Evolutionary conservation across 768 basidiomycete genomes (phyloP).

Genomic region (Tricholoma saponaceum): DNA sequence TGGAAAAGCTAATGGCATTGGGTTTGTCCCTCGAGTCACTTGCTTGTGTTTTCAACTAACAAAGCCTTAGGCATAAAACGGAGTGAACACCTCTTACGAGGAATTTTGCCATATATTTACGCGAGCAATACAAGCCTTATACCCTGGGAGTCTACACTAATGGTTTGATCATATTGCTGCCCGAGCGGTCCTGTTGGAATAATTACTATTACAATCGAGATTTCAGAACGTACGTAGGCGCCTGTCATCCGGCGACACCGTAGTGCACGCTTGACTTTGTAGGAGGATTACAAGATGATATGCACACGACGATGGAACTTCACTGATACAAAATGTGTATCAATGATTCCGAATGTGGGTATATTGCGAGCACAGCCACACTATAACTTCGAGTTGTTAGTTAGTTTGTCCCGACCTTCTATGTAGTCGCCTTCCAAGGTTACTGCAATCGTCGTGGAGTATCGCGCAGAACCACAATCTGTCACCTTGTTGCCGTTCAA

Average conservation of each 20-base stretch:
- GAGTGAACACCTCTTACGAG: constrained; percentile 19
- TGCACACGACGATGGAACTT: no score
- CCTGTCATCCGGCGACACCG: background rate
- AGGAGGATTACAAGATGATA: background rate
- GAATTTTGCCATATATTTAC: constrained; percentile 21
- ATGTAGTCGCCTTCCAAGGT: background rate
- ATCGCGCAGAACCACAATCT: background rate
- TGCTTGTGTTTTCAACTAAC: constrained; percentile 8
- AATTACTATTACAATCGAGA: background rate
- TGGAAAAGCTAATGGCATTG: constrained; percentile 40
- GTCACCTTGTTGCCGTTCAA: background rate
- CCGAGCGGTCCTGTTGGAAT: background rate
- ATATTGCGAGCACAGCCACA: background rate
- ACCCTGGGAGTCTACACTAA: constrained; percentile 33
- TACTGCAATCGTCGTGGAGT: background rate
- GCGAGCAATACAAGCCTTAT: constrained; percentile 29
- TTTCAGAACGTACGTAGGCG: background rate
- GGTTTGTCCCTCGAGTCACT: constrained; percentile 16
- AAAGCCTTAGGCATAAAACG: constrained; percentile 23
- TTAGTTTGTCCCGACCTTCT: no score
- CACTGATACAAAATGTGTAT: background rate
- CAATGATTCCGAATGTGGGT: background rate
- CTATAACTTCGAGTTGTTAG: background rate
- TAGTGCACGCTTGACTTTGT: background rate
- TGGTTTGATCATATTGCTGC: constrained; percentile 19